Base-by-base conservation (phyloP, 148 eudicot genomes). In the Chenopodium berlandieri region DNA sequence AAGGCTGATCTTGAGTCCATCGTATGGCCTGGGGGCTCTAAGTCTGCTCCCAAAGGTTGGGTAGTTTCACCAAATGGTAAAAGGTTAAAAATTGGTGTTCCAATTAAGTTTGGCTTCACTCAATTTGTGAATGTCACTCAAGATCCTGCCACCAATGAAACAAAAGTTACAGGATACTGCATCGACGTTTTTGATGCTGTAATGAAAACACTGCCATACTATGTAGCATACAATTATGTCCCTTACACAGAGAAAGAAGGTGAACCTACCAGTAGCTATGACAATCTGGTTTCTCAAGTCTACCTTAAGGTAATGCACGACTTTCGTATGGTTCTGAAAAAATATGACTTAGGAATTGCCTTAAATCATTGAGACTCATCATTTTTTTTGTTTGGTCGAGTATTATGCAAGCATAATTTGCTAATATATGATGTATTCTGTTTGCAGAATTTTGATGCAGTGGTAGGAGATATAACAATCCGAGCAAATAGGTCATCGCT, bases 391-490 rank as follows among this genome's bases (percentile, higher is more conserved):
- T 12, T 54, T 54, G 60, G 14, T 54, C 0, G 60, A 54, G 2
- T 10, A 60, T 60, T 3, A 54, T 54, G 23, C 64, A 19, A 3
- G 77, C 19, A 58, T 48, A n/a, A 32, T 40, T 58, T 62, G 13
- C 32, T 81, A 48, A 63, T 54, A 60, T 60, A 20, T 22, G 44
- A 3, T 73, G 23, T 76, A 9, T 79, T 20, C 52, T 25, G 19
- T 34, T 70, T 66, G 71, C 87, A 91, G 96, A 82, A 79, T 0
- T 91, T 56, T 73, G 94, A 94, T 66, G 92, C 85, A 1, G 92
- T 85, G 31, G 90, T 91, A 58, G 98, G 96, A 1, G 96, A 92
- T 71, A 37, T 86, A 32, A 86, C 98, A 1, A 91, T 94, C 48
- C 8, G 84, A 32, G 86, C 90, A 23, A 79, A 89, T 40, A 86